Evolutionary conservation across 2,329 filamentous ascomycete species (phyloP), one percentile per base, ranked within the genome.

Genomic region (Arthrobotrys iridis): DNA sequence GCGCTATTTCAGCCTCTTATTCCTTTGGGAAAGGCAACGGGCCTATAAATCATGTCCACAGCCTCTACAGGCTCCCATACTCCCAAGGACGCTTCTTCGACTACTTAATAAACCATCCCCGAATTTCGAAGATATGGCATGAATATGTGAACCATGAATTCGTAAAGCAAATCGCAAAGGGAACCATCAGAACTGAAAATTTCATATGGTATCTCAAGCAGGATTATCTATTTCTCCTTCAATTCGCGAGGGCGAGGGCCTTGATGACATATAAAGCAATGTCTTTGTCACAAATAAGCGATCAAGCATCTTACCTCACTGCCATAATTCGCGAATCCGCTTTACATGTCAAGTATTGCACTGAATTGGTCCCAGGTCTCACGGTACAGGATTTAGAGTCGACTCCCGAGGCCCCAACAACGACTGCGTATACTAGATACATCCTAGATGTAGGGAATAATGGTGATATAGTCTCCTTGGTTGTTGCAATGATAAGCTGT

Each of bases 201-300:
- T 98, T 97, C 85, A 95, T 93, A 81, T 87, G 90, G 40, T 98
- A 97, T 81, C 88, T 98, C 66, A 86, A 95, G 7, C 94, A 98
- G 79, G 94, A 98, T 80, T 97, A 97, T 80, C 85, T 97, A 3
- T 98, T 95, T 80, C 84, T 97, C 45, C 91, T 95, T 79, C 93
- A 97, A 80, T 98, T 97, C 82, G 89, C 93, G 1, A 87, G 94
- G 78, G 93, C 93, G 48, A 94, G 93, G 81, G 90, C 93, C 5
- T 85, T 98, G 6, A 91, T 92, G 1, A 89, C 90, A 0, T 97
- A 96, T 83, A 98, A 97, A 82, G 87, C 89, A 0, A 91, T 90
- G 77, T 87, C 85, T 7, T 88, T 95, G 78, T 84, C 87, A 18
- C 90, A 93, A 63, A 93, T 96, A 77, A 85, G 70, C 37, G 77